These are phyloP conservation scores for Cystoderma amianthinum DNA, from an alignment of 768 basidiomycete species.

Conservation along the genomic window DNA sequence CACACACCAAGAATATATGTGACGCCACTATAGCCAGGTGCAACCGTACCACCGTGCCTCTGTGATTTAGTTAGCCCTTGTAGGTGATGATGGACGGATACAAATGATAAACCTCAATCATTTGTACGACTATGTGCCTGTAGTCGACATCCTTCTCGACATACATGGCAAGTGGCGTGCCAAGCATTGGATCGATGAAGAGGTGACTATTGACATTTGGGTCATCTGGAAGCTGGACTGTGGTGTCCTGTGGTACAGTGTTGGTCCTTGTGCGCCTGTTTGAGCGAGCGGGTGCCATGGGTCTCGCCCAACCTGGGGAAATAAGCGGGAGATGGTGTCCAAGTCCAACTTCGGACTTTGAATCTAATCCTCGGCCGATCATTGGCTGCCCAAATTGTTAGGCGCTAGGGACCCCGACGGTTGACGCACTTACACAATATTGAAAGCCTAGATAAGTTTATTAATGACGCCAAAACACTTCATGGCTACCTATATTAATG, in stretches of 20 bases:
- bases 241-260: slow-evolving; percentile 27
- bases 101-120: slow-evolving; percentile 53
- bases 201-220: slow-evolving; percentile 39
- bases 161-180: slow-evolving; percentile 67
- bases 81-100: slow-evolving; percentile 2
- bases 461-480: too few species aligned
- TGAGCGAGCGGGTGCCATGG: slow-evolving; percentile 78
- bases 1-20: slow-evolving; percentile 71
- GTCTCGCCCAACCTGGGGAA: too few species aligned
- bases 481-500: too few species aligned
- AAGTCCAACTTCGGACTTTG: not conserved
- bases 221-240: slow-evolving; percentile 19
- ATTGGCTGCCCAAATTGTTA: not conserved
- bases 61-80: slow-evolving; percentile 17
- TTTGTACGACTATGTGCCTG: slow-evolving; percentile 52
- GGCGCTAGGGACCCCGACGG: not conserved
- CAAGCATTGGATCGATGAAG: slow-evolving; percentile 81
- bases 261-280: slow-evolving; percentile 36
- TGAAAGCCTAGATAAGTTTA: too few species aligned
- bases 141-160: slow-evolving; percentile 78
- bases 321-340: not conserved
- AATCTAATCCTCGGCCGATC: not conserved
- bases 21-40: slow-evolving; percentile 72
- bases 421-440: too few species aligned
- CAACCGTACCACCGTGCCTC: slow-evolving; percentile 74